A percentile compares a stretch with the other conserved stretches of the same genome.
Conservation (phyloP, 768 basidiomycete species). For the Pleurotus sapidus region DNA sequence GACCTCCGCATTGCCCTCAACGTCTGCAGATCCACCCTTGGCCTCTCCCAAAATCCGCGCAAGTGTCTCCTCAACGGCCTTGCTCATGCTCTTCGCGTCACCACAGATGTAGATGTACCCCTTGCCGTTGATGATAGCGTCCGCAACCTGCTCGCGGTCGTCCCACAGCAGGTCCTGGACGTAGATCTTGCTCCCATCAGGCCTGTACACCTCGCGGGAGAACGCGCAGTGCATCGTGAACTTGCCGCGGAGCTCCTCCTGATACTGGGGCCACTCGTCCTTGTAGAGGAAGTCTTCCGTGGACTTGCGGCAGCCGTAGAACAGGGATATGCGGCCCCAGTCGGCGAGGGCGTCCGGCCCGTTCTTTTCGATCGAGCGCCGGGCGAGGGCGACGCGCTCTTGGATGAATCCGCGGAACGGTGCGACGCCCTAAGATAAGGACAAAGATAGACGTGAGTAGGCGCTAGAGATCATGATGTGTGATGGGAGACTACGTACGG, state of each 20-base stretch:
- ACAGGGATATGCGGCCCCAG: constrained; percentile 94
- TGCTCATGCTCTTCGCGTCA: constrained; percentile 95
- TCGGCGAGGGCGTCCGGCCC: constrained; percentile 90
- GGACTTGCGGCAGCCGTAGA: constrained; percentile 92
- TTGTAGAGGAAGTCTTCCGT: constrained; percentile 91
- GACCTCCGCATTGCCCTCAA: constrained; percentile 88
- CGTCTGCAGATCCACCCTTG: constrained; percentile 85
- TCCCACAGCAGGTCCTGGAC: constrained; percentile 98
- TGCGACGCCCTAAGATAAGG: constrained; percentile 77
- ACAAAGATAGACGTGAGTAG: constrained; percentile 10
- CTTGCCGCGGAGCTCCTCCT: constrained; percentile 84
- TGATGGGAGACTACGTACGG: constrained; percentile 53
- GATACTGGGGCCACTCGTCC: constrained; percentile 93
- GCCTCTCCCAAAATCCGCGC: constrained; percentile 85
- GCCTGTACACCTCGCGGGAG: constrained; percentile 88
- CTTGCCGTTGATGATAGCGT: constrained; percentile 90
- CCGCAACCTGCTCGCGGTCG: constrained; percentile 75
- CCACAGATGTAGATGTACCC: constrained; percentile 98
- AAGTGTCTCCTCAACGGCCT: constrained; percentile 89
- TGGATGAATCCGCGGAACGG: constrained; percentile 99
- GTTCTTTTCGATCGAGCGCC: constrained; percentile 93
- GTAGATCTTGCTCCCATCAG: constrained; percentile 94
- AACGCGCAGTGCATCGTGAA: constrained; percentile 88
- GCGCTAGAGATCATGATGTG: not conserved
- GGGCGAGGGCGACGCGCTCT: constrained; percentile 94